phyloP scores from a whole-genome alignment of 2,329 filamentous ascomycete genomes.

The Microcyclospora tardicrescens region DNA sequence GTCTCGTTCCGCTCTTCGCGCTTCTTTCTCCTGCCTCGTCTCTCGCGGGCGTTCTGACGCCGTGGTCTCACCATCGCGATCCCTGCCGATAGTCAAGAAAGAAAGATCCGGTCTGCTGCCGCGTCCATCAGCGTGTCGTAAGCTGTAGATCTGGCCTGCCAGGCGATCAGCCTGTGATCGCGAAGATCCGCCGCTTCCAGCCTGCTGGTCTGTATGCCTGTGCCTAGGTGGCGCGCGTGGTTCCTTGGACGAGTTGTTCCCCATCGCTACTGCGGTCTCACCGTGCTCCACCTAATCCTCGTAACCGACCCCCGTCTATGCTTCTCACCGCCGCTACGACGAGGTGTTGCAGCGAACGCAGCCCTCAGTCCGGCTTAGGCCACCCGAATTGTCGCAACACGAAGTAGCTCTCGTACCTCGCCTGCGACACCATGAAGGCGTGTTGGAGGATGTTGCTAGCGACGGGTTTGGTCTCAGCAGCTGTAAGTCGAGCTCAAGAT shows the following conservation, averaged over 20 bases:
- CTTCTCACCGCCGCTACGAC: no score
- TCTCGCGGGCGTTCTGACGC: constrained; percentile 53
- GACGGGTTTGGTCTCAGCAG: no score
- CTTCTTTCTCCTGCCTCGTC: constrained; percentile 83
- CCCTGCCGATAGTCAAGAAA: constrained; percentile 39
- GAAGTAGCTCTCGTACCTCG: no score
- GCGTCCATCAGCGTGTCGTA: constrained; percentile 27
- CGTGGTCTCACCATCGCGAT: constrained; percentile 34
- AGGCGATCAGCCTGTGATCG: constrained; percentile 12
- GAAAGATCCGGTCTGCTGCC: constrained; percentile 45
- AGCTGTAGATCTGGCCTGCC: constrained; percentile 29
- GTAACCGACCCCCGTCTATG: no score
- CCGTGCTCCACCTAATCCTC: no score
- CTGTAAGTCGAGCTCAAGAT: no score
- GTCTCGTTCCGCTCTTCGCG: constrained; percentile 71
- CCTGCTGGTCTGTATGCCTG: constrained; percentile 1
- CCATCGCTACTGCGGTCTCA: constrained; percentile 21
- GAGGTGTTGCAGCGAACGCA: no score
- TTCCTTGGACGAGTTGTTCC: constrained; percentile 38
- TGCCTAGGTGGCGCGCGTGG: constrained; percentile 22
- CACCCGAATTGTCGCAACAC: no score
- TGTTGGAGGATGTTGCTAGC: no score
- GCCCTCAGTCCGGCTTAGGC: no score
- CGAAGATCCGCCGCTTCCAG: constrained; percentile 6
- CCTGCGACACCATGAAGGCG: no score